A percentile compares a stretch with the other conserved stretches of the same genome.
Conservation (phyloP, 768 basidiomycete species). For the Suillus occidentalis region DNA sequence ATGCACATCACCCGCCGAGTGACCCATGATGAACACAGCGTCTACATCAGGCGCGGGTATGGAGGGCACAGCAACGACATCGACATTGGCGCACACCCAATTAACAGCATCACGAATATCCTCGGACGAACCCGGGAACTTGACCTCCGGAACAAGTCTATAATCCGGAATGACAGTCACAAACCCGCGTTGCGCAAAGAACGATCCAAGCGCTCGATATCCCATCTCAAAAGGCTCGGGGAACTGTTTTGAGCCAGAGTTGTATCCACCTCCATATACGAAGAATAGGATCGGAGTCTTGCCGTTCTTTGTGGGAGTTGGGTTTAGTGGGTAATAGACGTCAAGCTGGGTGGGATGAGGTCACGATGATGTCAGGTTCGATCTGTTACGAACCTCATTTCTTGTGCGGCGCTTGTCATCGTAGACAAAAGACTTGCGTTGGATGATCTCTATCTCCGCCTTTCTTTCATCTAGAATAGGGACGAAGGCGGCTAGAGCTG, state of each 20-base stretch:
- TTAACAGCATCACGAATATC: slow-evolving; percentile 60
- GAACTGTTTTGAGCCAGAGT: slow-evolving; percentile 47
- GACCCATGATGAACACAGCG: slow-evolving; percentile 51
- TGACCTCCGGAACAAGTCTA: slow-evolving; percentile 55
- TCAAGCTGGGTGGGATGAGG: slow-evolving; percentile 47
- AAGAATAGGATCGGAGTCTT: slow-evolving; percentile 58
- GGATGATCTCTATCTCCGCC: slow-evolving; percentile 45
- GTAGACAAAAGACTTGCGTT: slow-evolving; percentile 57
- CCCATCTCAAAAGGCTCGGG: slow-evolving; percentile 48
- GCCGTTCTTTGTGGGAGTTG: slow-evolving; percentile 21
- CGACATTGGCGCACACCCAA: slow-evolving; percentile 47
- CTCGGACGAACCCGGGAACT: slow-evolving; percentile 54
- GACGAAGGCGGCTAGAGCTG: slow-evolving; percentile 49
- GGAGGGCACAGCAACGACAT: slow-evolving; percentile 15
- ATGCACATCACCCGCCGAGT: slow-evolving; percentile 63
- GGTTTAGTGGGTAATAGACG: slow-evolving; percentile 56
- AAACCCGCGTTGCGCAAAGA: slow-evolving; percentile 59
- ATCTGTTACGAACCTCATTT: neutral
- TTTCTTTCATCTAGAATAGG: slow-evolving; percentile 51
- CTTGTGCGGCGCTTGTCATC: slow-evolving; percentile 28
- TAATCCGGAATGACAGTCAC: slow-evolving; percentile 71
- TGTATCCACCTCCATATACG: slow-evolving; percentile 68
- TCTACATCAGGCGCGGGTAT: slow-evolving; percentile 38
- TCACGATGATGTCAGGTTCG: neutral
- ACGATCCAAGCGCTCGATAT: slow-evolving; percentile 59